Evolutionary conservation across 441 rosid species (phyloP), one percentile per base, ranked within the genome.

Genomic region (Theobroma grandiflorum): DNA sequence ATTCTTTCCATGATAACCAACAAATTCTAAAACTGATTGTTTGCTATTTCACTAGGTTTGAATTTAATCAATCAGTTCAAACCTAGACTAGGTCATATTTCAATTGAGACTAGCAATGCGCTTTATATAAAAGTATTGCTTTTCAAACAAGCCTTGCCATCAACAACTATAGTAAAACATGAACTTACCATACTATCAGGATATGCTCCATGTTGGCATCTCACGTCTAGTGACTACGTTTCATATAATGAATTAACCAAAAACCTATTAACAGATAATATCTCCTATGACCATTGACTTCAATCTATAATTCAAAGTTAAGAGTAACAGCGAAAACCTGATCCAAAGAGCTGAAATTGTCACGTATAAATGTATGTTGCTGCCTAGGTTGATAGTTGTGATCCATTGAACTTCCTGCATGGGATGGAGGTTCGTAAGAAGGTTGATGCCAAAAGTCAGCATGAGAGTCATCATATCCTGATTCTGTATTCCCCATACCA

Each of bases 271-370:
- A n/a, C 26, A 52, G 5, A 22, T 50, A 66, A 38, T 26, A 35
- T 42, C 67, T 72, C 33, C 68, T 18, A 72, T 47, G 8, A 55
- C 15, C 75, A 11, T 70, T 57, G 14, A 58, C 31, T 37, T 55
- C 64, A 82, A 57, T 43, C 49, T 22, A 53, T 16, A 18, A 78
- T 26, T 3, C 40, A 75, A 47, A 73, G 47, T 42, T 37, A 58
- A 77, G 31, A 72, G 35, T 31, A 75, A 38, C 58, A 20, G 26
- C 8, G 14, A 79, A 72, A 78, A 96, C 99, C 97, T 95, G 89
- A 78, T 93, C 95, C 85, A 96, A 82, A 52, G 90, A 89, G 77
- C 77, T 88, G 88, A 92, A 96, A 83, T 90, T 90, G 79, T 96
- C 99, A 68, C 91, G 86, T 79, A 96, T 92, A 74, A 37, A 78